phyloP scores from a whole-genome alignment of 176 grass and related monocot species.

The barley (Hordeum vulgare) region MorexV3_pseudomolecules_assembly NC_058524.1:140130564-140131063 shows the following conservation, averaged over 20 bases:
- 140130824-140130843: conserved; percentile 36
- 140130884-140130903: conserved; percentile 24
- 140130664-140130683: background rate
- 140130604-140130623: conserved; percentile 54
- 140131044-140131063: conserved; percentile 54
- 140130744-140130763: conserved; percentile 58
- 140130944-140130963: conserved; percentile 39
- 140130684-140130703: background rate
- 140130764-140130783: conserved; percentile 38
- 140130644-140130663: background rate
- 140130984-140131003: conserved; percentile 31
- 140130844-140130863: conserved; percentile 22
- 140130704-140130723: conserved; percentile 10
- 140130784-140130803: conserved; percentile 4
- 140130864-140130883: conserved; percentile 30
- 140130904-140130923: conserved; percentile 46
- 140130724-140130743: conserved; percentile 35
- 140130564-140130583: conserved; percentile 38
- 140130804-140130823: conserved; percentile 37
- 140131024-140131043: conserved; percentile 51
- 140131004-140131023: conserved; percentile 50
- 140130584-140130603: conserved; percentile 36
- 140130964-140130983: conserved; percentile 30
- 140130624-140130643: conserved; percentile 10
- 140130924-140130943: conserved; percentile 44